Base-by-base conservation (phyloP, 2,329 filamentous ascomycete species). In the Cordyceps fumosorosea region DNA sequence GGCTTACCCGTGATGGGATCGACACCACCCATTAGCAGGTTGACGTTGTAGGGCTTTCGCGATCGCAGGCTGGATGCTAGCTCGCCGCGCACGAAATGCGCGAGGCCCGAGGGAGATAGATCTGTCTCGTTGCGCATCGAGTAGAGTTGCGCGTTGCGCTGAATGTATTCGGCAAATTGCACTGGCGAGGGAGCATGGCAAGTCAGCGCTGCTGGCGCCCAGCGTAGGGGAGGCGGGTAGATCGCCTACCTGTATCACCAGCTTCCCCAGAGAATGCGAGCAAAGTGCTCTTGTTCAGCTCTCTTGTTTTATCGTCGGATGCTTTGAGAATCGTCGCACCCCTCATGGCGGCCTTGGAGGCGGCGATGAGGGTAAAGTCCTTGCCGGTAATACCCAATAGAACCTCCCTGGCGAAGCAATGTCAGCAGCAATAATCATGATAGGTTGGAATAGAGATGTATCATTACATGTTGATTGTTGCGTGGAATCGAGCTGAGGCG, bases 121-220 rank as follows among this genome's bases (percentile, higher is more conserved):
- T 97, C 91, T 73, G 89, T 89, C 77, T 92, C 90, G 76, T 98
- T 98, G 73, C 96, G 91, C 93, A 98, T 99, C 68, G 90, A 92
- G 81, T 99, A 99, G 73, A 99, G 89, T 79, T 96, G 91, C 66
- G 95, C 88, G 77, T 99, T 99, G 75, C 93, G 93, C 85, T 98
- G 93, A 76, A 99, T 96, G 80, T 93, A 99, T 80, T 99, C 95
- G 75, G 96, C 91, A 76, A 99, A 99, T 88, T 99, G 93, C 66
- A 98, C 93, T 96, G 74, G 42, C 56, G 29, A 50, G 45, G 16
- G 32, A 32, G 7, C 24, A 44, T 14, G n/a, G 42, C 12, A n/a
- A n/a, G 48, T 58, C 26, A 52, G 45, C 29, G 24, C 53, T 24
- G 1, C 34, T 37, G 34, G 34, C 34, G 34, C 4, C 16, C 5